Conservation (phyloP, 306 rosid genomes). For the Trifolium dubium region DNA sequence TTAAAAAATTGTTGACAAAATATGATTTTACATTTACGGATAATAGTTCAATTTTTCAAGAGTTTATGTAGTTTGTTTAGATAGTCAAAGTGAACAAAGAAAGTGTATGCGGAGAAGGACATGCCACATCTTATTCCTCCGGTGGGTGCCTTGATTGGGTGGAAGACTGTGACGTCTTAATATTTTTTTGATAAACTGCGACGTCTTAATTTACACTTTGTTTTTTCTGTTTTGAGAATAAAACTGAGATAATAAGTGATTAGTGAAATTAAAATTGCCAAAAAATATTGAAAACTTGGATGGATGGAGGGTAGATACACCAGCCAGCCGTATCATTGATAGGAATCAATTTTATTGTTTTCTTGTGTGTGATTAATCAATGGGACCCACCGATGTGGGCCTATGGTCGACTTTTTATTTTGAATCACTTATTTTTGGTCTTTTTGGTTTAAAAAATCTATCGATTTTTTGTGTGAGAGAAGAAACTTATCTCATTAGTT, state of each 20-base stretch:
- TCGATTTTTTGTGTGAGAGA: neutral
- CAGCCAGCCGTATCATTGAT: neutral
- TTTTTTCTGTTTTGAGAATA: neutral
- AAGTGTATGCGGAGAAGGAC: neutral
- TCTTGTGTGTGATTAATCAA: neutral
- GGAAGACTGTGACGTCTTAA: constrained; percentile 18
- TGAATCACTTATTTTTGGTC: neutral
- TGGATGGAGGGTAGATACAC: constrained; percentile 23
- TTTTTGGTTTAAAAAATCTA: neutral
- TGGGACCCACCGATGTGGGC: neutral
- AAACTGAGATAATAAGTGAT: neutral
- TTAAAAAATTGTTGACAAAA: too few relatives aligned
- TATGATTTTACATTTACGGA: neutral
- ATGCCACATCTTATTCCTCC: constrained; percentile 39
- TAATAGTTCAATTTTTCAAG: neutral
- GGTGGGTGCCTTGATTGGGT: constrained; percentile 15
- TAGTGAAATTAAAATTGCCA: neutral
- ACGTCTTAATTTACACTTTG: neutral
- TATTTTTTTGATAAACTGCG: neutral
- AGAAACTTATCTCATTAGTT: neutral
- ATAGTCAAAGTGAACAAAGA: constrained; percentile 7
- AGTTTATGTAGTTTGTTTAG: neutral
- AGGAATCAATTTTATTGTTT: constrained; percentile 26
- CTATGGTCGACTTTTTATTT: neutral
- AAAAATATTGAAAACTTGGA: neutral